These are phyloP conservation scores for Acanthamoeba sp. DNA, from an alignment of 208 protist genomes.

Conservation along the genomic window DNA sequence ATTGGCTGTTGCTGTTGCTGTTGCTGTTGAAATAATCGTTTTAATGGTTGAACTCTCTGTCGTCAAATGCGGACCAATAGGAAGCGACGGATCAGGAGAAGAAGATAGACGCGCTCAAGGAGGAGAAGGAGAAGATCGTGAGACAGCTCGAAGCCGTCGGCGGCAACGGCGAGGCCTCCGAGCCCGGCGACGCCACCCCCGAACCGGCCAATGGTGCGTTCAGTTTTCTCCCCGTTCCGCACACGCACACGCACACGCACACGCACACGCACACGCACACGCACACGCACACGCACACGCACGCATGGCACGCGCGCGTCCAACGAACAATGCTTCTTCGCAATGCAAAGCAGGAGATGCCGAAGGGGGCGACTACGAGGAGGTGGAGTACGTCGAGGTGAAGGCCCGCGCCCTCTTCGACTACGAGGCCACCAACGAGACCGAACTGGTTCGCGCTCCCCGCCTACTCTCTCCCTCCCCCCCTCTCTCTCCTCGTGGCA, in stretches of 20 bases:
- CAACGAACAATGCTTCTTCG: not conserved
- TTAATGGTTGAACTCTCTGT: too few species aligned
- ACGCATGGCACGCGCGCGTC: not conserved
- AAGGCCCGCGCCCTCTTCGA: conserved; percentile 55
- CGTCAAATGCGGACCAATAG: not conserved
- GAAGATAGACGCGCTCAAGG: conserved; percentile 35
- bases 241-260: not conserved
- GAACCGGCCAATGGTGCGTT: conserved; percentile 35
- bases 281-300: not conserved
- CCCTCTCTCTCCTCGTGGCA: not conserved
- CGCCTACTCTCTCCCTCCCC: not conserved
- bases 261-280: not conserved
- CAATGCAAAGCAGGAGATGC: not conserved
- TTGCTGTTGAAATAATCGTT: too few species aligned
- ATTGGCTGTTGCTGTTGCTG: too few species aligned
- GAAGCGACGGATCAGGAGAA: conserved; percentile 29
- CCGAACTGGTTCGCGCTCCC: not conserved
- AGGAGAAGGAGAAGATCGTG: conserved; percentile 29
- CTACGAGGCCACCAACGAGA: conserved; percentile 64
- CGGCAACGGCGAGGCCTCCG: not conserved
- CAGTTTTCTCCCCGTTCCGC: not conserved
- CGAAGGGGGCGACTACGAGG: conserved; percentile 1
- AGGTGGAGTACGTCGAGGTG: conserved; percentile 50
- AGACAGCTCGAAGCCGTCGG: not conserved
- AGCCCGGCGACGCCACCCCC: not conserved